A percentile compares a stretch with the other conserved stretches of the same genome.
Evolutionary conservation across 2,329 filamentous ascomycete genomes (phyloP).

Genomic region (Knufia fluminis): DNA sequence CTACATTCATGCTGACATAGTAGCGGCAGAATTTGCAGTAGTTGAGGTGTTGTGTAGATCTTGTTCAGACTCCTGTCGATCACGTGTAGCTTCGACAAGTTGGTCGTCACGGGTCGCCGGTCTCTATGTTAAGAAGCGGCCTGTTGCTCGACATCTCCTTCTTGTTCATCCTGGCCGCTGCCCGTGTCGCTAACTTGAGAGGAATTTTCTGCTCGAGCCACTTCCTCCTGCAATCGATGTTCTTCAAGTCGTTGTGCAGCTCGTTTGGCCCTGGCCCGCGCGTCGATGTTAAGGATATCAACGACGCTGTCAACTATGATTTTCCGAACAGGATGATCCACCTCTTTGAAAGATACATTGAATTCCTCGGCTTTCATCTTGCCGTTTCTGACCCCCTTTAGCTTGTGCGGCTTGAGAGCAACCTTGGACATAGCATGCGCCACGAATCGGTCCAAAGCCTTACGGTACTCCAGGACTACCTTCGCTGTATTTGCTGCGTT

Average conservation of each 20-base stretch:
- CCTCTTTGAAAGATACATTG: constrained; percentile 1
- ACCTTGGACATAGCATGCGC: constrained; percentile 10
- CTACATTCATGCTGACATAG: too few species aligned
- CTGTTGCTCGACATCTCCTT: too few species aligned
- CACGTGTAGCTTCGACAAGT: too few species aligned
- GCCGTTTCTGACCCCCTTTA: not conserved
- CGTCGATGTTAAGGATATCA: constrained; percentile 12
- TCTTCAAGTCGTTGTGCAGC: not conserved
- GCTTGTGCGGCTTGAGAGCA: not conserved
- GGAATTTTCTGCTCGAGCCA: not conserved
- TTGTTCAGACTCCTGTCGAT: too few species aligned
- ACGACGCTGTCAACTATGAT: constrained; percentile 14
- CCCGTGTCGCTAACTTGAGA: too few species aligned
- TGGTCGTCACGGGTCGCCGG: too few species aligned
- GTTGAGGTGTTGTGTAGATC: too few species aligned
- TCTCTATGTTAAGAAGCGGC: too few species aligned
- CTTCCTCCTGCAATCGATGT: not conserved
- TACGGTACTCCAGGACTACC: constrained; percentile 17
- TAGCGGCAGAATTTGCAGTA: too few species aligned
- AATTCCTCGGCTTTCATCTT: not conserved
- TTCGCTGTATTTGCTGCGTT: constrained; percentile 2
- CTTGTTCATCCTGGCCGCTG: too few species aligned
- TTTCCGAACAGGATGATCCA: constrained; percentile 6
- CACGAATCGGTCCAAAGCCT: constrained; percentile 17
- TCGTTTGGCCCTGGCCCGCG: not conserved